Base-by-base conservation (phyloP, 1,284 basidiomycete species). In the Moesziomyces parantarcticus region DNA sequence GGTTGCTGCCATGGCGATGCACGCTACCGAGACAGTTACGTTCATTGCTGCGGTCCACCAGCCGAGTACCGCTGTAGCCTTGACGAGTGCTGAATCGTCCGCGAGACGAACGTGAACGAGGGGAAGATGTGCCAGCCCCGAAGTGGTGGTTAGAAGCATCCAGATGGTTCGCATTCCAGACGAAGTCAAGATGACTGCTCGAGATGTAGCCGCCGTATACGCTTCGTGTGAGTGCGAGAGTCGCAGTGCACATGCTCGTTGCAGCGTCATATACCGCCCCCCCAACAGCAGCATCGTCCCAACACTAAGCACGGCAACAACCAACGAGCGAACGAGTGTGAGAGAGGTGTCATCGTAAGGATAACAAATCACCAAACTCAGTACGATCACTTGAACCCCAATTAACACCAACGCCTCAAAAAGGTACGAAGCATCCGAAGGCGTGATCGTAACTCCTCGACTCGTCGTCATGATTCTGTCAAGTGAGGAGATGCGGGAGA, bases 11-110 rank as follows among this genome's bases (percentile, higher is more conserved):
- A 67, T 67, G n/a, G 26, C 41, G 50, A 54, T 50, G 18, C 64
- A 67, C 20, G 58, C 47, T 0, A 32, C 36, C 14, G 43, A 42
- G 3, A 67, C 26, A 4, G 58, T 50, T 16, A 67, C 3, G 34
- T 67, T 67, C 4, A 50, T 47, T 7, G 21, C 50, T 29, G 42
- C 58, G 13, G 61, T 57, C 20, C 52, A 50, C 64, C 58, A 67
- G 2, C 25, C 42, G 13, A 60, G 45, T 2, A 32, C 20, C 6
- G n/a, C 25, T 8, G 40, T 42, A 10, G 54, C 36, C 36, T 36
- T 42, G 5, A 7, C 3, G 18, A 50, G 25, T 45, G 11, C 22
- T 7, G 49, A 50, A 0, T 40, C 20, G 2, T 26, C 5, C 41
- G 45, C 32, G 25, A 61, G 21, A 3, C 21, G n/a, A 1, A 14